Percentiles rank a stretch among this genome's conserved stretches.
These are phyloP conservation scores for Backusella westeae DNA, from an alignment of 192 early-diverging fungal genomes.

Conservation along the genomic window DNA sequence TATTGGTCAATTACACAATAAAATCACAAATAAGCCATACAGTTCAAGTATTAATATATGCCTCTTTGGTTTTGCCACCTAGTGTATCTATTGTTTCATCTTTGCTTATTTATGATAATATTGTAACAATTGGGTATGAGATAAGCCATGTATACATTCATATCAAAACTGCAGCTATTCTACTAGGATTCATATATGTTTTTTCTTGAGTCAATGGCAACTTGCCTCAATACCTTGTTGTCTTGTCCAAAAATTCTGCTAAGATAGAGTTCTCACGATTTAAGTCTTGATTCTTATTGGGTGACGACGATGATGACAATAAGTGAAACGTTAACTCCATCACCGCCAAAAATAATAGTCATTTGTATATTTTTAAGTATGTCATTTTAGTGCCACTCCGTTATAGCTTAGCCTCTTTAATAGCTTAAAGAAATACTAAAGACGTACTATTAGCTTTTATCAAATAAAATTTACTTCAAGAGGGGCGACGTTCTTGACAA, in stretches of 20 bases:
- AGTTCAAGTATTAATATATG: neutral
- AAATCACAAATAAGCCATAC: neutral
- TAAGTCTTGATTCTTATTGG: neutral
- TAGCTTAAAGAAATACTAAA: neutral
- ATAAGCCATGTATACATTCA: neutral
- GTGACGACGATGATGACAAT: neutral
- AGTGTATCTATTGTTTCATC: neutral
- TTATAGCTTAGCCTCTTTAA: neutral
- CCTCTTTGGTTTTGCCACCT: neutral
- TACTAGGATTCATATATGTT: neutral
- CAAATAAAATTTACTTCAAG: neutral
- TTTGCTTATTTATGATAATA: neutral
- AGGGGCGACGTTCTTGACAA: neutral
- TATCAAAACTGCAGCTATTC: neutral
- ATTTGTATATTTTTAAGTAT: constrained; percentile 1
- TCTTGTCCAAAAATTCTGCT: neutral
- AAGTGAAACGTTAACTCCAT: constrained; percentile 1
- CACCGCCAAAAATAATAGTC: neutral
- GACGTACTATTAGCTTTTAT: neutral
- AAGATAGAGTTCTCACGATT: neutral
- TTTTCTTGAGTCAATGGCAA: neutral
- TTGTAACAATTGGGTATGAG: neutral
- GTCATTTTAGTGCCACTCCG: neutral
- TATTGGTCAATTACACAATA: neutral
- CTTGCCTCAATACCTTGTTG: neutral